Base-by-base conservation (phyloP, 306 rosid genomes). In the Canavalia ensiformis region DNA sequence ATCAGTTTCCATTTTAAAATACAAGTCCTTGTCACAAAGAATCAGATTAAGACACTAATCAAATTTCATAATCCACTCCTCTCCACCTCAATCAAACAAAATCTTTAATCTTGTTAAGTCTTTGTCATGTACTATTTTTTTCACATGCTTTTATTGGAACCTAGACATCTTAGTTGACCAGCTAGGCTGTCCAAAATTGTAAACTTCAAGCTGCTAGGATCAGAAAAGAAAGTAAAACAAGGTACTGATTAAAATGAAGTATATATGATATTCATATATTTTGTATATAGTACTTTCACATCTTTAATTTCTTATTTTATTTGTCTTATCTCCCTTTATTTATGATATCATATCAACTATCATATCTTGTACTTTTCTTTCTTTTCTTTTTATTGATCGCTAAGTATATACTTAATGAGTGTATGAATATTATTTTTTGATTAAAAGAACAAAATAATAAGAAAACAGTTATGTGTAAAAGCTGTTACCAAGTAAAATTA, bases 1-100 rank as follows among this genome's bases (percentile, higher is more conserved):
- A 55, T 62, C 37, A 30, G 44, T 68, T 80, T 75, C 6, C 56
- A 68, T 74, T 80, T 59, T 44, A 31, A 47, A 56, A 37, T 72
- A 25, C 11, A 68, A 59, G 56, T 34, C 39, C 49, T 67, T 50
- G 55, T 54, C 47, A 60, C 54, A 81, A 68, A 58, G 42, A 62
- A 67, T 50, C 59, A 45, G 60, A 79, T 74, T 67, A 74, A 79
- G 84, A 84, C 68, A 68, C 74, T 74, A 84, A 84, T 79, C 55
- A 46, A 74, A 75, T 35, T 34, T 66, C 52, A 67, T 34, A 56
- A 67, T 81, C 70, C 70, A 65, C 34, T 72, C 56, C 45, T 66
- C 8, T 63, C 68, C 65, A 39, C 57, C 42, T 8, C 39, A 75
- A 67, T 67, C 81, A 75, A 74, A 59, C 68, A 84, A 79, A 75